Evolutionary conservation across 768 basidiomycete genomes (phyloP), one percentile per base, ranked within the genome.

Genomic region (Russula griseocarnosa): DNA sequence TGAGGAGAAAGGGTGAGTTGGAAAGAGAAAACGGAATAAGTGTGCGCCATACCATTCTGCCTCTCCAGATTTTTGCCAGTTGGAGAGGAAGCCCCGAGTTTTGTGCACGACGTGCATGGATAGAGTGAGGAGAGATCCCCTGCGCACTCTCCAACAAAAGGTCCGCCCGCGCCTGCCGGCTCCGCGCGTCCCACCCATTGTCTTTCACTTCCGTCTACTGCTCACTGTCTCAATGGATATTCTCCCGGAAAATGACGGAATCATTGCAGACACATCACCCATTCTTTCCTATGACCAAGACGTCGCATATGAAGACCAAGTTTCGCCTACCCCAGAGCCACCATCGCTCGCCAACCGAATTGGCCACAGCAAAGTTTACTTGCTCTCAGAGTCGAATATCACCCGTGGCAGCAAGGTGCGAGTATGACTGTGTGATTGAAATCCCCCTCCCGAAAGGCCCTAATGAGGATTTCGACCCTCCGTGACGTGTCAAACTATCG

Each of bases 331-430:
- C 22, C 60, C 66, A n/a, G 56, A 46, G 16, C 69, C 60, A 8
- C 70, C 72, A 10, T 69, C 77, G 8, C 77, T 90, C 36, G 86
- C 83, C 18, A 79, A 82, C 63, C 83, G 90, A n/a, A 91, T 92
- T 50, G 82, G 89, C 53, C 82, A 70, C 55, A 81, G 81, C 54
- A 90, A 88, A 74, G 83, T 92, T n/a, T 93, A 92, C 75, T 74
- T 92, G 32, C 81, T 90, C 66, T 80, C 86, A 58, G 90, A 92
- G 69, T 77, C 86, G 40, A 76, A 81, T n/a, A 78, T 81, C 65
- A 75, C 79, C 67, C 83, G 79, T 65, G 78, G 75, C 69, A 83
- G 82, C 74, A 92, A 92, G 87, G 90, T 92, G 81, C 83, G 87
- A 80, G 58, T 76, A 75, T 76, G 73, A 74, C 73, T 72, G 70